Conservation (phyloP, 495 filamentous ascomycete genomes). For the Aspergillus mulundensis region DNA sequence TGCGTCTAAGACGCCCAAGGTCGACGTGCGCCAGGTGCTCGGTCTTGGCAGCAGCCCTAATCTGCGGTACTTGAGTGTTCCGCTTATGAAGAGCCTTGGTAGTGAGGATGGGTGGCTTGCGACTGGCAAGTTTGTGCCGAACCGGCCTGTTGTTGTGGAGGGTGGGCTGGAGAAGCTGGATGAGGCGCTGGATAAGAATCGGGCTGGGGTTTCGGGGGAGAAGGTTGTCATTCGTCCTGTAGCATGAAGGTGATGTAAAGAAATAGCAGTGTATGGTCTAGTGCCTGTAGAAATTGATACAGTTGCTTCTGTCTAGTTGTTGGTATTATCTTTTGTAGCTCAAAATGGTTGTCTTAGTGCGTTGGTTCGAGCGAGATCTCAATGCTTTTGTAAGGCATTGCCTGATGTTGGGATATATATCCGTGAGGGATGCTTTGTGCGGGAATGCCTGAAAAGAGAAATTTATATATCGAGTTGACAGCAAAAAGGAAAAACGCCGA, state of each 20-base stretch:
- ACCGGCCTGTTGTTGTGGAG: slow-evolving; percentile 15
- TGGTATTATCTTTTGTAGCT: too few relatives aligned
- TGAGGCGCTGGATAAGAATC: slow-evolving; percentile 18
- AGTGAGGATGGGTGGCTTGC: slow-evolving; percentile 20
- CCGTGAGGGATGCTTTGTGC: too few relatives aligned
- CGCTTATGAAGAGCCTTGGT: slow-evolving; percentile 14
- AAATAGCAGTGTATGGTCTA: too few relatives aligned
- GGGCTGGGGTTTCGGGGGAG: slow-evolving; percentile 20
- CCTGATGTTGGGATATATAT: too few relatives aligned
- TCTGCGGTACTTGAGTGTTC: slow-evolving; percentile 20
- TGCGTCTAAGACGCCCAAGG: slow-evolving; percentile 10
- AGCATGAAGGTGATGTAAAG: not conserved
- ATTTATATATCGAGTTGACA: too few relatives aligned
- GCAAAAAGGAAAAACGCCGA: too few relatives aligned
- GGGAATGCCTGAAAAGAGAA: too few relatives aligned
- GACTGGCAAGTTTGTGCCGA: slow-evolving; percentile 14
- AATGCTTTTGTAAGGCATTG: too few relatives aligned
- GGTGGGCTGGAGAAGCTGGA: slow-evolving; percentile 19
- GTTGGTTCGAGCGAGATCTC: too few relatives aligned
- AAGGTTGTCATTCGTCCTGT: slow-evolving; percentile 19
- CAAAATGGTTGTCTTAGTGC: too few relatives aligned
- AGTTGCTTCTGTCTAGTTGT: too few relatives aligned
- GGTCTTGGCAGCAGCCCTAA: slow-evolving; percentile 15
- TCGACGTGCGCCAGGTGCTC: slow-evolving; percentile 16
- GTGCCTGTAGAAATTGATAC: too few relatives aligned